A percentile compares a stretch with the other conserved stretches of the same genome.
phyloP scores from a whole-genome alignment of 2,329 filamentous ascomycete genomes.

The Claviceps humidiphila region DNA sequence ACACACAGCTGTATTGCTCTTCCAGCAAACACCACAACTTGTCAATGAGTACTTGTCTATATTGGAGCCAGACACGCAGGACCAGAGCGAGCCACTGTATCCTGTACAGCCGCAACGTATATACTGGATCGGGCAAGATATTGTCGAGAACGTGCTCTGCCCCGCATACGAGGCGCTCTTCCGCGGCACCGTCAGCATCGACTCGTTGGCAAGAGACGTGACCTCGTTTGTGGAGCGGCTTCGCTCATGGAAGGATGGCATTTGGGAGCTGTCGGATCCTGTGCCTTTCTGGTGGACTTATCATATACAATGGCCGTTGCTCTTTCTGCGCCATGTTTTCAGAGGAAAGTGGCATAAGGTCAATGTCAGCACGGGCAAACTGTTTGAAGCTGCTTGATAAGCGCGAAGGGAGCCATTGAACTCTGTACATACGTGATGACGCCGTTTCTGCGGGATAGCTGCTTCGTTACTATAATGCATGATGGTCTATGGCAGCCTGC shows the following conservation, averaged over 20 bases:
- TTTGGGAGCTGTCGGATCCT: slow-evolving; percentile 40
- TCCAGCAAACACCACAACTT: slow-evolving; percentile 34
- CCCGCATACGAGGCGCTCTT: slow-evolving; percentile 24
- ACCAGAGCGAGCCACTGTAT: slow-evolving; percentile 9
- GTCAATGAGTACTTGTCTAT: slow-evolving; percentile 39
- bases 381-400: slow-evolving; percentile 12
- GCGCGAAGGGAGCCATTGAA: too few relatives aligned
- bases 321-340: slow-evolving; percentile 32
- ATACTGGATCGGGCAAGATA: slow-evolving; percentile 58
- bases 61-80: slow-evolving; percentile 16
- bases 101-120: slow-evolving; percentile 16
- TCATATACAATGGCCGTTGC: slow-evolving; percentile 40
- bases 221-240: slow-evolving; percentile 23
- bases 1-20: slow-evolving; percentile 54
- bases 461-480: too few relatives aligned
- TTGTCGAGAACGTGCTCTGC: slow-evolving; percentile 37
- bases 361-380: slow-evolving; percentile 49
- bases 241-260: slow-evolving; percentile 39
- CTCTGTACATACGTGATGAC: too few relatives aligned
- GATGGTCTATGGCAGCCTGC: too few relatives aligned
- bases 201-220: slow-evolving; percentile 4
- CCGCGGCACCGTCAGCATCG: slow-evolving; percentile 9
- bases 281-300: slow-evolving; percentile 43
- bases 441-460: too few relatives aligned
- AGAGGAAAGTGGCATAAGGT: slow-evolving; percentile 46